These are phyloP conservation scores for Suillus lakei DNA, from an alignment of 768 basidiomycete species.

Conservation along the genomic window DNA sequence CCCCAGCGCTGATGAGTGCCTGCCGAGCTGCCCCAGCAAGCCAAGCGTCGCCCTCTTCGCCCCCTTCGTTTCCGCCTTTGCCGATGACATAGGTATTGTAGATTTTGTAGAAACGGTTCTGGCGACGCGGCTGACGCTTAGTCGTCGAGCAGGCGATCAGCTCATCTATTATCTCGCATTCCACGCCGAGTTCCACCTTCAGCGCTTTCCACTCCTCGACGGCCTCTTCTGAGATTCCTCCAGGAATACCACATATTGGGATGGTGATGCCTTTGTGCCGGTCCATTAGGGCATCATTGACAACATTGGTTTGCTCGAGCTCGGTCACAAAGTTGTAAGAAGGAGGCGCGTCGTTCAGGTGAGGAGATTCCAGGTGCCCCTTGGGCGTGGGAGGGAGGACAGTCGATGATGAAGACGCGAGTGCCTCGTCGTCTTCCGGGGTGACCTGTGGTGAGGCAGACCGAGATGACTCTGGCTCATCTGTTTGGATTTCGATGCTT, in stretches of 20 bases:
- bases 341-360: conserved; percentile 64
- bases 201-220: conserved; percentile 79
- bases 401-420: conserved; percentile 77
- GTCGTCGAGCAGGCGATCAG: conserved; percentile 53
- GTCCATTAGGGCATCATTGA: conserved; percentile 62
- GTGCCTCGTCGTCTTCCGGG: conserved; percentile 51
- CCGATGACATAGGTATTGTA: conserved; percentile 76
- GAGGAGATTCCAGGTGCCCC: conserved; percentile 37
- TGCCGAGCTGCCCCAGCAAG: conserved; percentile 47
- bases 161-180: conserved; percentile 78
- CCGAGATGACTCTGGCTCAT: conserved; percentile 39
- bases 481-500: conserved; percentile 72
- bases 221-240: conserved; percentile 68
- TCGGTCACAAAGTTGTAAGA: conserved; percentile 68
- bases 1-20: conserved; percentile 61
- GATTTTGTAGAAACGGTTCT: conserved; percentile 79
- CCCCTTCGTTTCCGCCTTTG: conserved; percentile 22
- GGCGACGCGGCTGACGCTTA: conserved; percentile 39
- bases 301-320: conserved; percentile 51
- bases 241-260: conserved; percentile 46
- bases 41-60: conserved; percentile 24
- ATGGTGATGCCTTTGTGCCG: conserved; percentile 68
- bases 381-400: conserved; percentile 74
- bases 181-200: conserved; percentile 79
- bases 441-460: conserved; percentile 46